Conservation (phyloP, 2,329 filamentous ascomycete species). For the Orbilia blumenaviensis region DNA sequence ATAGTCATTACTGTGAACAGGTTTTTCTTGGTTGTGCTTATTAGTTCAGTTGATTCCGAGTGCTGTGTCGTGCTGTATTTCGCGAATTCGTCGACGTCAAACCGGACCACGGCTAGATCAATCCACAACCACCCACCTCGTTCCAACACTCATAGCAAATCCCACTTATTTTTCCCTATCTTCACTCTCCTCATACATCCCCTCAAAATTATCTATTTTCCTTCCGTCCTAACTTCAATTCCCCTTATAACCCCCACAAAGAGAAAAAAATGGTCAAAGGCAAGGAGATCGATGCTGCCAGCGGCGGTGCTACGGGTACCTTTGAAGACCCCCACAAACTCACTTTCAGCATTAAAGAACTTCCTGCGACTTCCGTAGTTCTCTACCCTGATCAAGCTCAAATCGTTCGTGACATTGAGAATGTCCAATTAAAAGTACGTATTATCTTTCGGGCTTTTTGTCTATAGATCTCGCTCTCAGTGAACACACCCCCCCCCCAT, state of each 20-base stretch:
- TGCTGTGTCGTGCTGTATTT: slow-evolving; percentile 8
- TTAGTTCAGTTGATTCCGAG: neutral
- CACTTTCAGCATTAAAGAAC: slow-evolving; percentile 68
- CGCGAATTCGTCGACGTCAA: neutral
- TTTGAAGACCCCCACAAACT: slow-evolving; percentile 60
- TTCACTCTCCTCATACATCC: neutral
- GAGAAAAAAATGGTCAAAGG: slow-evolving; percentile 16
- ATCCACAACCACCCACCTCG: neutral
- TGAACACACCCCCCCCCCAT: neutral
- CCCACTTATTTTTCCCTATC: neutral
- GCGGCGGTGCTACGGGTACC: slow-evolving; percentile 20
- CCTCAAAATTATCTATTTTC: neutral
- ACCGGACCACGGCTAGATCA: neutral
- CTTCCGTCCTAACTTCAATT: neutral
- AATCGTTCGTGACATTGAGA: slow-evolving; percentile 56
- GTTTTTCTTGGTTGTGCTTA: neutral
- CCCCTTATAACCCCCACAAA: neutral
- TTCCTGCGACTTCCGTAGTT: slow-evolving; percentile 70
- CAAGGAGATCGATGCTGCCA: slow-evolving; percentile 37
- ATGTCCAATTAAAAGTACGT: slow-evolving; percentile 55
- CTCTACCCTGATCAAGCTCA: slow-evolving; percentile 72
- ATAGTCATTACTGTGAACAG: neutral
- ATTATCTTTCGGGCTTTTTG: neutral
- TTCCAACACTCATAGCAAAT: slow-evolving; percentile 1
- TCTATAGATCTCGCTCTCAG: neutral